Evolutionary conservation across 2,329 filamentous ascomycete genomes (phyloP).

Genomic region (Emergomyces orientalis): DNA sequence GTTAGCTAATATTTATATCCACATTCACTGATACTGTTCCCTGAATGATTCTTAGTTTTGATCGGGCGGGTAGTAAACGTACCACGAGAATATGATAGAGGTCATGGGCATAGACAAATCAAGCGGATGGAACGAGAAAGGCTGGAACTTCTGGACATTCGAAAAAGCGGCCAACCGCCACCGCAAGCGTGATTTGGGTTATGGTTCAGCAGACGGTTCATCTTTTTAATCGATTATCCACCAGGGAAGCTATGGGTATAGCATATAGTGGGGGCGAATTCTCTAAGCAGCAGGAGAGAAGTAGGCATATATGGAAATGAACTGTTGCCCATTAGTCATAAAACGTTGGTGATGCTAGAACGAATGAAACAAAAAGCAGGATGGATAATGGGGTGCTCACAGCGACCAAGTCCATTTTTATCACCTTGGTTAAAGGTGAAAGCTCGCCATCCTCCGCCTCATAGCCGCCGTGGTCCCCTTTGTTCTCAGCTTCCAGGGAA

Average conservation of each 20-base stretch:
- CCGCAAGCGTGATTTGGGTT: neutral
- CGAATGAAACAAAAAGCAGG: neutral
- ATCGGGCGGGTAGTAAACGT: neutral
- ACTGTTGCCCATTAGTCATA: neutral
- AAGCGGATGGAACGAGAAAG: too few species aligned
- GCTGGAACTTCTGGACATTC: neutral
- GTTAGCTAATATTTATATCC: neutral
- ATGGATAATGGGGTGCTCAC: neutral
- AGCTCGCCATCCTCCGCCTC: constrained; percentile 5
- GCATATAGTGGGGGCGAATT: neutral
- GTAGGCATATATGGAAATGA: neutral
- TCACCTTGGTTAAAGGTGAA: neutral
- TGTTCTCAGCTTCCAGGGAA: neutral
- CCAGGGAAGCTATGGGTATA: neutral
- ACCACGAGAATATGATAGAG: neutral
- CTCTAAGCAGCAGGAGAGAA: neutral
- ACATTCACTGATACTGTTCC: neutral
- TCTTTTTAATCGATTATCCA: neutral
- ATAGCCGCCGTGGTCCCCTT: neutral
- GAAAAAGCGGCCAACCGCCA: neutral
- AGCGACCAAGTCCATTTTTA: neutral
- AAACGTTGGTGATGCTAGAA: neutral
- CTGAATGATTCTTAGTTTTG: too few species aligned
- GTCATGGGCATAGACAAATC: neutral
- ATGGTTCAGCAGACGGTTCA: neutral